Conservation (phyloP, 768 basidiomycete species). For the Hygrophoropsis aurantiaca region DNA sequence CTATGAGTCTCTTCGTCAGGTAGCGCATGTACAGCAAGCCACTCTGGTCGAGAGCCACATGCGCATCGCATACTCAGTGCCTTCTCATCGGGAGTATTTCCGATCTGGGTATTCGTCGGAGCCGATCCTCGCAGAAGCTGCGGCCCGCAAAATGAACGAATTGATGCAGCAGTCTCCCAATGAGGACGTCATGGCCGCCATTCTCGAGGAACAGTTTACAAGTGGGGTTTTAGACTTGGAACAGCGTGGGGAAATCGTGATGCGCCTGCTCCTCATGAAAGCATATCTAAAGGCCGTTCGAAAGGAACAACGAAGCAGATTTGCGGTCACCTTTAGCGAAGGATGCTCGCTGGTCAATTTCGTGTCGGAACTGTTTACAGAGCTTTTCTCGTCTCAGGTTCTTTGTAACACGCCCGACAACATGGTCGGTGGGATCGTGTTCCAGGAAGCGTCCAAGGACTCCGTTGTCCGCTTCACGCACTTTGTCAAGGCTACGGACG, state of each 20-base stretch:
- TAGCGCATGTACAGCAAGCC: slow-evolving; percentile 3
- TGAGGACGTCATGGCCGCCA: not conserved
- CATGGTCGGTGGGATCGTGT: not conserved
- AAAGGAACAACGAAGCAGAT: not conserved
- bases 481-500: slow-evolving; percentile 24
- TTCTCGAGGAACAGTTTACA: slow-evolving; percentile 6
- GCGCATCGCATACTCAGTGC: slow-evolving; percentile 17
- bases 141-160: slow-evolving; percentile 11
- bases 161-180: not conserved
- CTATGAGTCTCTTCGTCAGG: slow-evolving; percentile 11
- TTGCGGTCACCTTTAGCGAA: not conserved
- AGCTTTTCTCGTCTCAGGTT: slow-evolving; percentile 10
- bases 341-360: slow-evolving; percentile 15
- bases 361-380: slow-evolving; percentile 16
- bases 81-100: slow-evolving; percentile 16
- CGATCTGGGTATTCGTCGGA: slow-evolving; percentile 32
- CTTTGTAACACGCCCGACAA: slow-evolving; percentile 22
- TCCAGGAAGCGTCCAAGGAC: slow-evolving; percentile 21
- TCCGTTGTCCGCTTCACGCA: slow-evolving; percentile 32
- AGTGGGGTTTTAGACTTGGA: slow-evolving; percentile 17
- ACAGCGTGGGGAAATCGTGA: slow-evolving; percentile 23
- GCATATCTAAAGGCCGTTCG: slow-evolving; percentile 22
- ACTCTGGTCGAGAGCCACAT: slow-evolving; percentile 20
- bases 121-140: slow-evolving; percentile 35
- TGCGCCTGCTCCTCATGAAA: slow-evolving; percentile 18